These are phyloP conservation scores for Amanita fuliginea DNA, from an alignment of 768 basidiomycete species.

Conservation along the genomic window DNA sequence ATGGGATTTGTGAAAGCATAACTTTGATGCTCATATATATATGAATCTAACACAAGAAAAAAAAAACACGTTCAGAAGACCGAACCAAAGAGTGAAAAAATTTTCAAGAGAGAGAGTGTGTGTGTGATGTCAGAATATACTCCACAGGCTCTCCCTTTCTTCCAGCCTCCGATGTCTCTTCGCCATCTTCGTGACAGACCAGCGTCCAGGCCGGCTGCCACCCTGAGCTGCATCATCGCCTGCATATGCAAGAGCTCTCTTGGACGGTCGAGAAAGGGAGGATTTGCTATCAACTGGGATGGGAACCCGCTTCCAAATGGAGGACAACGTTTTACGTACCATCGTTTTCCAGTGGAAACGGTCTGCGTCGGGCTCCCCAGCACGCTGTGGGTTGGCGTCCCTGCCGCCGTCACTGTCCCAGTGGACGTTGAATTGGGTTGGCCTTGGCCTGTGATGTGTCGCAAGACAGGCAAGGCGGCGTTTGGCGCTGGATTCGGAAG, in stretches of 20 bases:
- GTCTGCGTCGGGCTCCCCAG: background rate
- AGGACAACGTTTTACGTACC: background rate
- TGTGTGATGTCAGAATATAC: background rate
- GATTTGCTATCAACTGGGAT: background rate
- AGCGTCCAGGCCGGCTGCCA: background rate
- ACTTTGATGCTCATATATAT: no score
- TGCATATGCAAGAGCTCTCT: background rate
- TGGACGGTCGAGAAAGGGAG: background rate
- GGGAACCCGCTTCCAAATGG: background rate
- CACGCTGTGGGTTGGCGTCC: background rate
- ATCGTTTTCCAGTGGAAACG: background rate
- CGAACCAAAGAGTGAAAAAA: background rate
- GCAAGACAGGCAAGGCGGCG: background rate
- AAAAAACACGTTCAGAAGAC: no score
- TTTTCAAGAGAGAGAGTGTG: background rate
- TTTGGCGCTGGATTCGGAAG: constrained; percentile 33
- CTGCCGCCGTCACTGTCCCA: background rate
- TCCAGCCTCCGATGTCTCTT: background rate
- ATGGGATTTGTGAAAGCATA: no score
- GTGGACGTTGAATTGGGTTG: background rate
- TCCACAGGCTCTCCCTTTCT: background rate
- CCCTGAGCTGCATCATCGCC: background rate
- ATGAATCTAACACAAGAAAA: no score
- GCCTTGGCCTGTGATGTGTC: background rate
- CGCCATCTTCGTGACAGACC: background rate